These are phyloP conservation scores for Senecio squalidus DNA, from an alignment of 140 eudicot species.

Conservation along the genomic window DNA sequence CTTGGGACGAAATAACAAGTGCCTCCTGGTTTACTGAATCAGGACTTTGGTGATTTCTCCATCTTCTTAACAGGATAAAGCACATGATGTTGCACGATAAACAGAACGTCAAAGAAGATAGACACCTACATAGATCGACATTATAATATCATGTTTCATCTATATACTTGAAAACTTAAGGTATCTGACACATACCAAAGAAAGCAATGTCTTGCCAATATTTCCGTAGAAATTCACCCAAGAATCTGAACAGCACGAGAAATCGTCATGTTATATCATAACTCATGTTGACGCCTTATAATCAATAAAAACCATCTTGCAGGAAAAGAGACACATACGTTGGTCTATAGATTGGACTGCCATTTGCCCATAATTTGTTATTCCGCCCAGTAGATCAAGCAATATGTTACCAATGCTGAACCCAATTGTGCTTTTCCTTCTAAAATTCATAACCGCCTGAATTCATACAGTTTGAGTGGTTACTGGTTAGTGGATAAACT, in stretches of 20 bases:
- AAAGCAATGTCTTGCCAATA: constrained; percentile 79
- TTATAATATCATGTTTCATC: neutral
- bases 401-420: constrained; percentile 76
- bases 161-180: neutral
- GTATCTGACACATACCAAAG: constrained; percentile 45
- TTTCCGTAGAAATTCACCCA: constrained; percentile 89
- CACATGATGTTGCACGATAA: constrained; percentile 68
- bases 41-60: constrained; percentile 14
- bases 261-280: neutral
- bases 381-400: constrained; percentile 79
- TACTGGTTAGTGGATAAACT: neutral
- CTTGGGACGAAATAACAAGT: constrained; percentile 19
- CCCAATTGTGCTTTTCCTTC: constrained; percentile 68
- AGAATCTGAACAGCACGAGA: constrained; percentile 38
- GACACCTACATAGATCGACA: constrained; percentile 49
- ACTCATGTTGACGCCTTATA: neutral
- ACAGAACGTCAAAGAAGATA: constrained; percentile 63
- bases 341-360: constrained; percentile 71
- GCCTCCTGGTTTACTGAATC: constrained; percentile 43
- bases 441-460: constrained; percentile 63
- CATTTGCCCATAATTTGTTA: constrained; percentile 73
- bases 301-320: neutral
- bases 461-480: neutral
- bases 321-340: constrained; percentile 28
- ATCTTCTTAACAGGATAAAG: constrained; percentile 53